These are phyloP conservation scores for Xylaria sp. DNA, from an alignment of 2,329 filamentous ascomycete species.

Conservation along the genomic window DNA sequence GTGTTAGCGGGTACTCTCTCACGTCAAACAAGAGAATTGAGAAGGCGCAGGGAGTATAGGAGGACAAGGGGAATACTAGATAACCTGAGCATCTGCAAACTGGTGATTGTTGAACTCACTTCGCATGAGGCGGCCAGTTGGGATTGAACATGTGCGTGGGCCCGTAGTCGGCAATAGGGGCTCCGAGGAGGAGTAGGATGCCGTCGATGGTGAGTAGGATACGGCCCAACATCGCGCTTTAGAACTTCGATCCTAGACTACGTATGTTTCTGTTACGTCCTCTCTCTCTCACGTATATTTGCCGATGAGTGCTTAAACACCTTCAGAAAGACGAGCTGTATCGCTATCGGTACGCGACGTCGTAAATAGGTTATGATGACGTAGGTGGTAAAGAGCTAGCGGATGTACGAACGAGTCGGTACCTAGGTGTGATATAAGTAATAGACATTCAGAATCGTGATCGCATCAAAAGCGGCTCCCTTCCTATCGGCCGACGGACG, in stretches of 20 bases:
- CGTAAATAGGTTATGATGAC: background rate
- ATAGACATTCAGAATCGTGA: too few relatives aligned
- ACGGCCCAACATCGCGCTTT: slow-evolving; percentile 45
- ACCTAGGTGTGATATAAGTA: too few relatives aligned
- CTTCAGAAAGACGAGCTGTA: background rate
- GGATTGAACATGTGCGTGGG: slow-evolving; percentile 52
- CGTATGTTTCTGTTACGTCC: background rate
- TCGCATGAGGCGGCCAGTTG: slow-evolving; percentile 53
- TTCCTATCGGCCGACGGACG: background rate
- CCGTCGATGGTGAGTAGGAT: slow-evolving; percentile 49
- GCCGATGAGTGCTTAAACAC: background rate
- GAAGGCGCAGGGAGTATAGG: too few relatives aligned
- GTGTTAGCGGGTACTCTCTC: too few relatives aligned
- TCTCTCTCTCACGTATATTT: background rate
- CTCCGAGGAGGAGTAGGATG: slow-evolving; percentile 45
- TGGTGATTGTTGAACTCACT: too few relatives aligned
- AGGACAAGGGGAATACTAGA: background rate
- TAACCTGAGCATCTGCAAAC: background rate
- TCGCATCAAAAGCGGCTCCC: too few relatives aligned
- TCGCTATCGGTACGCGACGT: too few relatives aligned
- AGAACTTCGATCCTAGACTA: background rate
- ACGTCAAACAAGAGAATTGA: too few relatives aligned
- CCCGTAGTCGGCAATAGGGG: slow-evolving; percentile 46
- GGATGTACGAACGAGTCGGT: too few relatives aligned
- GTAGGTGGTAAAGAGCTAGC: background rate